Base-by-base conservation (phyloP, 306 rosid species). In the Vicia sativa region DNA sequence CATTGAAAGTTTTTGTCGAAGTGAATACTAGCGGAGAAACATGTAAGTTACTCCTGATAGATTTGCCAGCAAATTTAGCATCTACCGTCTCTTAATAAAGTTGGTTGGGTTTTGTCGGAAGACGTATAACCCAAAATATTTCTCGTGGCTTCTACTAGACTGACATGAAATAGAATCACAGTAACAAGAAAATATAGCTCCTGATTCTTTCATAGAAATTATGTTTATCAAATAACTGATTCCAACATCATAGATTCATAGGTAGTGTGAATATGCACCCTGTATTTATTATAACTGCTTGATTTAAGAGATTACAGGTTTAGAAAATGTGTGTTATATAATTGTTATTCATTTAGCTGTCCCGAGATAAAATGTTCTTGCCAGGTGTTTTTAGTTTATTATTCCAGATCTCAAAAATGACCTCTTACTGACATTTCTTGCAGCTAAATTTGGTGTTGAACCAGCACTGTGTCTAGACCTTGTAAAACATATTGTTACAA, bases 1-100 rank as follows among this genome's bases (percentile, higher is more conserved):
- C 97, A 12, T 74, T 93, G 71, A 90, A 87, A 81, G 90, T 93
- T 62, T 77, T 88, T 70, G 83, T 90, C 71, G 91, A 93, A 82
- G 97, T 93, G 71, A 93, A 90, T 83, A 93, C 99, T n/a, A 90
- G 99, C 63, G 99, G 99, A 63, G 99, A 93, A 85, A 80, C 76
- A 64, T 80, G 99, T 93, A 81, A 75, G 91, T 76, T 72, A 41
- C 50, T 6, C 14, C 68, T 42, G 67, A 58, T 21, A 16, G 37
- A 61, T 62, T 68, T 59, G 15, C 55, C 16, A 34, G 48, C 26
- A 52, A 63, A 64, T 76, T 29, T 18, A 18, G 10, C 15, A 12
- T 23, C 18, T 65, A 35, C 68, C 18, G 11, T 10, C 41, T 42
- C 42, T 60, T 65, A 39, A 65, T 66, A 48, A 77, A 60, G 34